phyloP scores from a whole-genome alignment of 345 rosid genomes.

The Arabis alpina region DNA sequence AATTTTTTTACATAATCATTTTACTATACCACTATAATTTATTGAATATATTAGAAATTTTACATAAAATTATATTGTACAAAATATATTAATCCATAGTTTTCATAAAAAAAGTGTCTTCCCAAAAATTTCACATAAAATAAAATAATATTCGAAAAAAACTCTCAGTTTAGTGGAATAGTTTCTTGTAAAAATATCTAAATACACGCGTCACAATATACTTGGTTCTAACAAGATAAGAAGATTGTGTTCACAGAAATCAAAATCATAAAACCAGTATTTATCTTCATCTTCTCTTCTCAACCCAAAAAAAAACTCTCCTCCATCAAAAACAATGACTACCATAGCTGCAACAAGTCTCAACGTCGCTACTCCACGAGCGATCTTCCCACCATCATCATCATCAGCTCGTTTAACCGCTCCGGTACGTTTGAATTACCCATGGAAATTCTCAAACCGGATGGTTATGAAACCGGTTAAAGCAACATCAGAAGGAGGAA shows the following conservation, averaged over 20 bases:
- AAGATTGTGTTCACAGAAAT: conserved; percentile 47
- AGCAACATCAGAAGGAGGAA: conserved; percentile 75
- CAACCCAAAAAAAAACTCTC: conserved; percentile 16
- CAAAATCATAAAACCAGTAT: conserved; percentile 27
- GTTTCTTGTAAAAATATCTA: conserved; percentile 7
- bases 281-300: conserved; percentile 23
- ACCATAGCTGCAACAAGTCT: conserved; percentile 50
- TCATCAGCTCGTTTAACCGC: conserved; percentile 29
- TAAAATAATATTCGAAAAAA: too few relatives aligned
- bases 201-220: conserved; percentile 47
- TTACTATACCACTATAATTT: too few relatives aligned
- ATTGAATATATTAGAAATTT: too few relatives aligned
- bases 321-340: conserved; percentile 51
- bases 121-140: too few relatives aligned
- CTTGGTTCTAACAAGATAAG: conserved; percentile 67
- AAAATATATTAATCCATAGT: too few relatives aligned
- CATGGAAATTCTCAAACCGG: conserved; percentile 54
- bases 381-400: conserved; percentile 35
- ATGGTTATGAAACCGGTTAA: conserved; percentile 55
- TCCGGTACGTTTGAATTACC: conserved; percentile 45
- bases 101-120: too few relatives aligned
- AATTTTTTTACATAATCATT: too few relatives aligned
- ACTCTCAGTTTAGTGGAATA: not conserved
- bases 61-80: too few relatives aligned
- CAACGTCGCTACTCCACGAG: conserved; percentile 55